Conservation (phyloP, 108 stramenopile species). For the Pseudonitzschia multiseries region DNA sequence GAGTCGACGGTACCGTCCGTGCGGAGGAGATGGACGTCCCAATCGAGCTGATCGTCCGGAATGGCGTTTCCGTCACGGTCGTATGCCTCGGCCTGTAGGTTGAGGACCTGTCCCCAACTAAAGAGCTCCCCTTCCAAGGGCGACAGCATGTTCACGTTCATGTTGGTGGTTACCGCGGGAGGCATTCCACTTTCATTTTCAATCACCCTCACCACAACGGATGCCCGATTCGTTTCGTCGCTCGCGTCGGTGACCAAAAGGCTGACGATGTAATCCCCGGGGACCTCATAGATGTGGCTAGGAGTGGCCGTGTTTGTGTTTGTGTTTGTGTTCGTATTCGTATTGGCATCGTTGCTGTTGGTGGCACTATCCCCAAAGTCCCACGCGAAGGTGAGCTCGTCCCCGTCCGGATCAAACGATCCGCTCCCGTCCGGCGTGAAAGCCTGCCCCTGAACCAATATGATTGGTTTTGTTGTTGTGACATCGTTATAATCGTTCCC, state of each 20-base stretch:
- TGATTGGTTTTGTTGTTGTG: background rate
- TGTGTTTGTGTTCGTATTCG: too few species aligned
- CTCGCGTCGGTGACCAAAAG: constrained; percentile 22
- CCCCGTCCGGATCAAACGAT: constrained; percentile 37
- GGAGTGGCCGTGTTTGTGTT: background rate
- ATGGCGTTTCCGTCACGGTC: constrained; percentile 21
- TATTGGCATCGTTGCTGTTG: too few species aligned
- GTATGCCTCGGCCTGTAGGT: constrained; percentile 17
- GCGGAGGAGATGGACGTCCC: constrained; percentile 37
- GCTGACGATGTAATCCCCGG: constrained; percentile 19
- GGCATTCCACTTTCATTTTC: background rate
- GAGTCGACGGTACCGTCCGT: constrained; percentile 18
- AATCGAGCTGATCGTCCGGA: constrained; percentile 21
- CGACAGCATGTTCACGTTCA: constrained; percentile 9
- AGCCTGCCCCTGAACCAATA: background rate
- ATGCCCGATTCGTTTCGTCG: constrained; percentile 3
- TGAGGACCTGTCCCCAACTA: constrained; percentile 29
- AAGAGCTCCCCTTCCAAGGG: constrained; percentile 27
- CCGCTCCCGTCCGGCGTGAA: constrained; percentile 31
- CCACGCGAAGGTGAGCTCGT: constrained; percentile 31
- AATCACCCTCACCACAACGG: background rate
- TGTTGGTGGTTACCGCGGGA: too few species aligned
- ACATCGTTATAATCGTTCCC: too few species aligned
- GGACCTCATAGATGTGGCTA: constrained; percentile 8
- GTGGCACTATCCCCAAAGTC: constrained; percentile 31